Conservation (phyloP, 208 protist genomes). For the Trypanosoma melophagium region DNA sequence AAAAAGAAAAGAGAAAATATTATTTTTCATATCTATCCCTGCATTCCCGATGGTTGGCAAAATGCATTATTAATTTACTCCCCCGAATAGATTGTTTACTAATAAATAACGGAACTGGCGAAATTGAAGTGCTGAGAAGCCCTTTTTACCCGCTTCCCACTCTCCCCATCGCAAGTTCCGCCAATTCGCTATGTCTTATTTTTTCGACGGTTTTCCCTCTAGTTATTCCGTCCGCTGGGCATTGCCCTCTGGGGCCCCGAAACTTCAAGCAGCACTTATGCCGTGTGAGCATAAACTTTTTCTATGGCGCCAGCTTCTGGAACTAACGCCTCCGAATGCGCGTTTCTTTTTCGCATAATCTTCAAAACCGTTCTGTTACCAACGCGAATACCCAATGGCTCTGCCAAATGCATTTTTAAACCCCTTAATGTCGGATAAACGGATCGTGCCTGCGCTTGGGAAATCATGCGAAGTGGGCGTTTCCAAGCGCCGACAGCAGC, state of each 20-base stretch:
- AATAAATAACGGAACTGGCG: too few species aligned
- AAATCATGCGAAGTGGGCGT: background rate
- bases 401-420: background rate
- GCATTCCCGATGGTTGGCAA: too few species aligned
- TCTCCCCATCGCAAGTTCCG: too few species aligned
- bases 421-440: background rate
- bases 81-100: too few species aligned
- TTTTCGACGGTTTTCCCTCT: too few species aligned
- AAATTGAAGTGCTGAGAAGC: too few species aligned
- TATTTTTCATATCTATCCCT: too few species aligned
- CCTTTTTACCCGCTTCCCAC: too few species aligned
- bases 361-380: constrained; percentile 5
- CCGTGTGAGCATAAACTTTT: background rate
- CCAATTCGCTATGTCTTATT: too few species aligned
- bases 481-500: background rate
- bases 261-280: background rate
- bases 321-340: background rate
- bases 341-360: background rate
- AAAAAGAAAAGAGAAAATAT: too few species aligned
- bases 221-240: constrained; percentile 9
- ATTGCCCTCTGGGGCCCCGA: background rate
- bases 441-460: background rate
- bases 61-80: too few species aligned
- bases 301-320: background rate
- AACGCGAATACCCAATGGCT: background rate